A percentile compares a stretch with the other conserved stretches of the same genome.
Conservation (phyloP, 495 filamentous ascomycete species). For the Lophium mytilinum region DNA sequence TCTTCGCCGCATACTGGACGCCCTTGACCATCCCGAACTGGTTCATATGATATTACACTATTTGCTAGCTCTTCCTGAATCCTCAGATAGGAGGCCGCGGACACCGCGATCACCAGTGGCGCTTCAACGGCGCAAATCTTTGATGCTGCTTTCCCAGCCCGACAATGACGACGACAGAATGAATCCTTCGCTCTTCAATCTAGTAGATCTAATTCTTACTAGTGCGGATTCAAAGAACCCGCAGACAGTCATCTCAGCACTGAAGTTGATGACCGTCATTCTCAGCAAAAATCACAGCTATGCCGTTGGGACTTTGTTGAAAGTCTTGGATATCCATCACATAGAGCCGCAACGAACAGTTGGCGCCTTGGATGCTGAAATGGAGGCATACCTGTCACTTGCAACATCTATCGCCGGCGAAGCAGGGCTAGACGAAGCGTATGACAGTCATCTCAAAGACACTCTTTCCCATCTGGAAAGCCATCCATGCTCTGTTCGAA, state of each 20-base stretch:
- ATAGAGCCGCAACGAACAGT: constrained; percentile 54
- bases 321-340: constrained; percentile 45
- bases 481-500: constrained; percentile 59
- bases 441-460: constrained; percentile 77
- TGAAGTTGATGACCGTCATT: constrained; percentile 76
- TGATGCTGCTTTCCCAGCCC: constrained; percentile 74
- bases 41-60: constrained; percentile 91
- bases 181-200: constrained; percentile 82
- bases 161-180: constrained; percentile 59
- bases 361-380: constrained; percentile 71
- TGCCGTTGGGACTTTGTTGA: constrained; percentile 66
- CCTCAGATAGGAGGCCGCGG: constrained; percentile 23
- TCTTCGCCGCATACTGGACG: constrained; percentile 80
- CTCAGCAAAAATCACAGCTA: constrained; percentile 82
- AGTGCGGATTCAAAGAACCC: constrained; percentile 77
- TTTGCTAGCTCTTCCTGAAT: constrained; percentile 63
- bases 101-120: constrained; percentile 51
- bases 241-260: constrained; percentile 80
- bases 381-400: constrained; percentile 63
- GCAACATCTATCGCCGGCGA: constrained; percentile 65
- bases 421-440: constrained; percentile 65
- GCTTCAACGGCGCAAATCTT: constrained; percentile 69
- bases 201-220: constrained; percentile 81
- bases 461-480: constrained; percentile 67
- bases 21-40: constrained; percentile 83